Evolutionary conservation across 2,329 filamentous ascomycete species (phyloP), one percentile per base, ranked within the genome.

Genomic region (Aspergillus awamori): DNA sequence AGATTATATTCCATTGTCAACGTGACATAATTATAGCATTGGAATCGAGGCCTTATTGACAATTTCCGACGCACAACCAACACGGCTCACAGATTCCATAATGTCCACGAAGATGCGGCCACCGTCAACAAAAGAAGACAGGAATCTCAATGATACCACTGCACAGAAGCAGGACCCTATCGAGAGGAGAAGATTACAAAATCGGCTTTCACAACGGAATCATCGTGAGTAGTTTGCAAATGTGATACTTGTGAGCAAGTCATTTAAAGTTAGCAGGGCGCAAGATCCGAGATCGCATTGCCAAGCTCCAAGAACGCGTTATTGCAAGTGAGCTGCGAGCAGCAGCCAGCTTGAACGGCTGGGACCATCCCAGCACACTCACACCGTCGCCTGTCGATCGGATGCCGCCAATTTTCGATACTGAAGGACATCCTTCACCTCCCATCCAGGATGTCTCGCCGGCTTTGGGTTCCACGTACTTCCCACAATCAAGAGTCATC

Each of bases 261-360:
- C n/a, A 43, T 36, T 52, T 10, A 59, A 36, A 17, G 8, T 11
- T 4, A n/a, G 15, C 17, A 75, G 73, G 73, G 6, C 69, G 72
- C 28, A 75, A 75, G 36, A 74, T 74, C 38, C 65, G 73, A 48
- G 73, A 75, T 30, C 70, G 73, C 5, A 74, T 75, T 48, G 70
- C 72, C 17, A 75, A 74, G 54, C 68, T 75, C 2, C 73, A 75
- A 60, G 73, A 75, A 38, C 72, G 72, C 2, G 73, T 75, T 5
- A 72, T 75, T 10, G 73, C 72, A 7, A 75, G 72, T 54, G 72
- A 75, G 52, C 67, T 75, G 1, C 64, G 69, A 53, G 72, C 72
- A 1, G 68, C 70, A 1, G 72, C 72, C 3, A 68, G 59, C 22
- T 57, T 72, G 2, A 69, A 72, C 38, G 68, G 70, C 22, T 74